phyloP scores from a whole-genome alignment of 139 green algal genomes.

The Chlorella sp. region DNA sequence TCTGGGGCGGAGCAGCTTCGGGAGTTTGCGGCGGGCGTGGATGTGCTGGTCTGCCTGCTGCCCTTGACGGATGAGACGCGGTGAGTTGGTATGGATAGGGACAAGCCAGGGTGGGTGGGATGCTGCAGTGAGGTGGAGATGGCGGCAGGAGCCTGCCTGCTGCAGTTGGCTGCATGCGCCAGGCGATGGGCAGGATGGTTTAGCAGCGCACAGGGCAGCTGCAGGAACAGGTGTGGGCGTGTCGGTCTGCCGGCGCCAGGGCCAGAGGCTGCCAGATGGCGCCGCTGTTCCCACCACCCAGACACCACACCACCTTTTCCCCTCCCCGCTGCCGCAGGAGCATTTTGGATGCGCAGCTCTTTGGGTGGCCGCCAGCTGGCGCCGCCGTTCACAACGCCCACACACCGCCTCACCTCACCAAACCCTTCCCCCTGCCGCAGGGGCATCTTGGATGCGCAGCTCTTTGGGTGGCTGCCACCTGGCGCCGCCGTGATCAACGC shows the following conservation, averaged over 20 bases:
- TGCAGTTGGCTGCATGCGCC: background rate
- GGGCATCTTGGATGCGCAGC: conserved; percentile 56
- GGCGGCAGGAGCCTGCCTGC: background rate
- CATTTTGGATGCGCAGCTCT: conserved; percentile 59
- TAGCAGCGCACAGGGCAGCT: too few species aligned
- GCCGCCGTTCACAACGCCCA: conserved; percentile 62
- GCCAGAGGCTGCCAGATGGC: too few species aligned
- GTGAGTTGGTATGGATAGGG: background rate
- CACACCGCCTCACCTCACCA: too few species aligned
- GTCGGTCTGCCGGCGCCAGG: too few species aligned
- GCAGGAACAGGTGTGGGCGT: too few species aligned
- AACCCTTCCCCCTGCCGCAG: background rate
- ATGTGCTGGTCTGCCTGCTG: conserved; percentile 72
- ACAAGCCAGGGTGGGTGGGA: too few species aligned
- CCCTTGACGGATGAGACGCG: conserved; percentile 60
- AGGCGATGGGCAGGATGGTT: too few species aligned
- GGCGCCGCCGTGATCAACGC: conserved; percentile 66
- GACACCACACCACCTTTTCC: background rate
- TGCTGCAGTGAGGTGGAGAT: background rate
- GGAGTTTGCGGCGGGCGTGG: conserved; percentile 39
- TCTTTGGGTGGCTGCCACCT: conserved; percentile 60
- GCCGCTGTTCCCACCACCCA: too few species aligned
- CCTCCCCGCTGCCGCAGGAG: conserved; percentile 25
- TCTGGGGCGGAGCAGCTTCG: conserved; percentile 41
- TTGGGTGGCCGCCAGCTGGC: conserved; percentile 58